These are phyloP conservation scores for Mallotus japonicus DNA, from an alignment of 441 rosid species.

Conservation along the genomic window DNA sequence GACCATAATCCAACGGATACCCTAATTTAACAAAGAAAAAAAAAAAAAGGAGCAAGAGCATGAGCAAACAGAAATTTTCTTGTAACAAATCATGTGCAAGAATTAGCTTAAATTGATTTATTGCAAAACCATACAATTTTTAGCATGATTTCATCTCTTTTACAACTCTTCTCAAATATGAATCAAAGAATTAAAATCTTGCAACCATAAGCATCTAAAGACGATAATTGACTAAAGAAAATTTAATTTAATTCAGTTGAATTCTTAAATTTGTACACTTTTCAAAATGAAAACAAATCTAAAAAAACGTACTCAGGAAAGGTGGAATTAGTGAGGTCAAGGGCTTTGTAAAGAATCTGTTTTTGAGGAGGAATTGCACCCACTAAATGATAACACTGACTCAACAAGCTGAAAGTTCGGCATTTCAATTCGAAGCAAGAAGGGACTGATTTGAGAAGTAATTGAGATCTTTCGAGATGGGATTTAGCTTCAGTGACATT, in stretches of 20 bases:
- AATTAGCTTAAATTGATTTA: no score
- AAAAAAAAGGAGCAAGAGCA: neutral
- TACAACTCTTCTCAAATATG: neutral
- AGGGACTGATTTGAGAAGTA: slow-evolving; percentile 79
- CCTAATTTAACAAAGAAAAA: slow-evolving; percentile 22
- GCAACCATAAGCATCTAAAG: neutral
- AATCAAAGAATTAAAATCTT: no score
- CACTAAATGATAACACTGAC: slow-evolving; percentile 87
- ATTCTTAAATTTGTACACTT: no score
- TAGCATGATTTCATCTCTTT: no score
- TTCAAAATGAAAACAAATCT: no score
- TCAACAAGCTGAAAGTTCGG: slow-evolving; percentile 72
- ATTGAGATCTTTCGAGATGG: slow-evolving; percentile 84
- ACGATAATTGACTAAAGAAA: neutral
- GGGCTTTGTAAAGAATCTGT: slow-evolving; percentile 69
- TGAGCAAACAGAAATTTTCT: no score
- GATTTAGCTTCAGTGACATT: slow-evolving; percentile 80
- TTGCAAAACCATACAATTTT: neutral
- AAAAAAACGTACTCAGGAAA: slow-evolving; percentile 38
- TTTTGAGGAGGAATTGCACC: slow-evolving; percentile 81
- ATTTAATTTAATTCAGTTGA: no score
- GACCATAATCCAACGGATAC: slow-evolving; percentile 69
- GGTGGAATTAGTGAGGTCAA: slow-evolving; percentile 57
- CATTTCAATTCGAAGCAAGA: slow-evolving; percentile 87
- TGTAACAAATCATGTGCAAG: no score